phyloP scores from a whole-genome alignment of 2,329 filamentous ascomycete genomes.

The Talaromyces verruculosus region DNA sequence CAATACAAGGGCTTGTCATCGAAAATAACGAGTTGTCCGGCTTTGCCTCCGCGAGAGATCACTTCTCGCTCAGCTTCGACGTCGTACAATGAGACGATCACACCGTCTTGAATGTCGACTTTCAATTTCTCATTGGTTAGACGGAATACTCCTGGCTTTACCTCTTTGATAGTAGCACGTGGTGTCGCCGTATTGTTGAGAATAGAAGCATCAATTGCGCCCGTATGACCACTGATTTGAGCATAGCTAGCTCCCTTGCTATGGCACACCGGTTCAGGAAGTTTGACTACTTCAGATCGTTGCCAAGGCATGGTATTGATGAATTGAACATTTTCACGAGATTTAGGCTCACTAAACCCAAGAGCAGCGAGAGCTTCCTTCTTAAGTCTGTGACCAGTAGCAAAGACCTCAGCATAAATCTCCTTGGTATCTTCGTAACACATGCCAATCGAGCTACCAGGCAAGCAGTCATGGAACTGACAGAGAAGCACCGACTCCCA shows the following conservation, averaged over 20 bases:
- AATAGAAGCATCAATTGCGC: slow-evolving; percentile 41
- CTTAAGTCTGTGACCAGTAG: slow-evolving; percentile 70
- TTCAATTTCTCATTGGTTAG: slow-evolving; percentile 75
- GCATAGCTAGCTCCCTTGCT: slow-evolving; percentile 38
- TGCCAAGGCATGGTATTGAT: slow-evolving; percentile 88
- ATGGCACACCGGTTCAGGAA: slow-evolving; percentile 48
- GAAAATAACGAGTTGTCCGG: slow-evolving; percentile 89
- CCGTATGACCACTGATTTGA: slow-evolving; percentile 50
- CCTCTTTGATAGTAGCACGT: slow-evolving; percentile 52
- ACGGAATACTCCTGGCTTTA: slow-evolving; percentile 65
- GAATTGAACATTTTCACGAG: slow-evolving; percentile 55
- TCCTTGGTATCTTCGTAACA: slow-evolving; percentile 94
- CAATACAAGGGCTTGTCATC: slow-evolving; percentile 97
- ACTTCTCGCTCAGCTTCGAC: slow-evolving; percentile 71
- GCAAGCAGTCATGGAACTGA: slow-evolving; percentile 96
- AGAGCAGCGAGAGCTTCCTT: slow-evolving; percentile 68
- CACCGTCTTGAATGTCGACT: slow-evolving; percentile 70
- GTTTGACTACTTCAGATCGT: slow-evolving; percentile 69
- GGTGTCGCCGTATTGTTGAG: slow-evolving; percentile 28
- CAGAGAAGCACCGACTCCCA: slow-evolving; percentile 91
- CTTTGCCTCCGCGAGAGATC: slow-evolving; percentile 69
- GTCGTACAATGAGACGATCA: slow-evolving; percentile 83
- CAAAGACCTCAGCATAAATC: slow-evolving; percentile 80
- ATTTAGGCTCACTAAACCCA: slow-evolving; percentile 56
- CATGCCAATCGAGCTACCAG: slow-evolving; percentile 95